Conservation (phyloP, 208 protist species). For the Crithidia bombi region DNA sequence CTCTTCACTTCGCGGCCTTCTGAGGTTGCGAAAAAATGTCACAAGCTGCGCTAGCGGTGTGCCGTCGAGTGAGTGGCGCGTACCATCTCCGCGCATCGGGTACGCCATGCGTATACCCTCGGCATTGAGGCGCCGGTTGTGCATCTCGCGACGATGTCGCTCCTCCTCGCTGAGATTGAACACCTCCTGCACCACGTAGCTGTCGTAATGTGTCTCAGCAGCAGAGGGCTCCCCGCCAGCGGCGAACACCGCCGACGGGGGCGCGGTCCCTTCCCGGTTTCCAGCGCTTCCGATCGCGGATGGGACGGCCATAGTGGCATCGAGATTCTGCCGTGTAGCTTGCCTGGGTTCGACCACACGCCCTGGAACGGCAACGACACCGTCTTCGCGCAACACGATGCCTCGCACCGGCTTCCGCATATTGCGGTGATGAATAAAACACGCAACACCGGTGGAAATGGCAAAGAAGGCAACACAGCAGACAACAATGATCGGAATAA, state of each 20-base stretch:
- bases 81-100: constrained; percentile 1
- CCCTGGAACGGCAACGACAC: neutral
- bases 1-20: neutral
- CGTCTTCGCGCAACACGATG: constrained; percentile 13
- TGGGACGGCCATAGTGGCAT: neutral
- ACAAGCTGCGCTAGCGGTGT: constrained; percentile 14
- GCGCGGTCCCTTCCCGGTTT: neutral
- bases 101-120: constrained; percentile 5
- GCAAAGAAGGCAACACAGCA: constrained; percentile 8
- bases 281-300: neutral
- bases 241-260: neutral
- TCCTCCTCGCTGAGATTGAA: constrained; percentile 16
- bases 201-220: neutral
- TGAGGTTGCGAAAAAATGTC: neutral
- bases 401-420: constrained; percentile 1
- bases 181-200: constrained; percentile 1
- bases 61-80: constrained; percentile 1
- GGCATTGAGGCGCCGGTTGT: constrained; percentile 15
- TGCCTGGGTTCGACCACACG: neutral
- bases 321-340: neutral
- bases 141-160: constrained; percentile 12
- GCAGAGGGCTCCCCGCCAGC: neutral
- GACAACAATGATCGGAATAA: constrained; percentile 4
- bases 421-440: constrained; percentile 14
- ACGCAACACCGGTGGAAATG: constrained; percentile 9